These are phyloP conservation scores for Rhodotorula toruloides DNA, from an alignment of 768 basidiomycete species.

Conservation along the genomic window DNA sequence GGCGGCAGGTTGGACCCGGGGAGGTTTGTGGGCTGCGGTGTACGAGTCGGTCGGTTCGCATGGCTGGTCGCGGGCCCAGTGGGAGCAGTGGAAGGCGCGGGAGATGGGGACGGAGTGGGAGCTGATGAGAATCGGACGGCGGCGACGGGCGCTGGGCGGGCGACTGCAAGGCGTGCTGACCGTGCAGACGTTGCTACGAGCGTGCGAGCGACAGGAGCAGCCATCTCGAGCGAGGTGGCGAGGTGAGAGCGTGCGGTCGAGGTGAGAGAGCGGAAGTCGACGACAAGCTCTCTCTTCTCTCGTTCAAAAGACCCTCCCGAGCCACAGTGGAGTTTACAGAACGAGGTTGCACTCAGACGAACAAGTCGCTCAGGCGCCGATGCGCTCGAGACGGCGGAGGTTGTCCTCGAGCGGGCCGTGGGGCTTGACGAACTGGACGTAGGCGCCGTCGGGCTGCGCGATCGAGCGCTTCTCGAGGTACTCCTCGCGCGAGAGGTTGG, in stretches of 20 bases:
- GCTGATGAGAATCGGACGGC: neutral
- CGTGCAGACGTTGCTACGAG: no score
- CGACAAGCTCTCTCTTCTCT: constrained; percentile 6
- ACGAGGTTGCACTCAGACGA: no score
- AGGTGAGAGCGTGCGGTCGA: no score
- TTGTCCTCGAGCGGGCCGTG: constrained; percentile 80
- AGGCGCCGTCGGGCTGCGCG: constrained; percentile 79
- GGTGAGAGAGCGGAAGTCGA: no score
- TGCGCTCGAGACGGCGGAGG: constrained; percentile 60
- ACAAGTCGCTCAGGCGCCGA: constrained; percentile 23
- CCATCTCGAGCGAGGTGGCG: neutral
- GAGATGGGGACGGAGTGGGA: neutral
- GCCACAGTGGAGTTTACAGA: no score
- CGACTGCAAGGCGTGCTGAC: no score
- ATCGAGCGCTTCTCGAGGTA: constrained; percentile 61
- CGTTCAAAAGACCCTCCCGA: neutral
- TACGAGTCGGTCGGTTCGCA: constrained; percentile 10
- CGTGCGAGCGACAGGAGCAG: neutral
- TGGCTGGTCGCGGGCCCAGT: neutral
- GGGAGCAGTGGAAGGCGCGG: neutral
- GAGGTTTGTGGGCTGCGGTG: constrained; percentile 31
- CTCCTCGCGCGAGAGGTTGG: constrained; percentile 81
- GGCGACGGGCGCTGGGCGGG: neutral
- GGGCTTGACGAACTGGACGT: constrained; percentile 86
- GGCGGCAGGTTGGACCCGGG: constrained; percentile 34